phyloP scores from a whole-genome alignment of 257 asterid genomes.

The Fraxinus cuspidata region DNA sequence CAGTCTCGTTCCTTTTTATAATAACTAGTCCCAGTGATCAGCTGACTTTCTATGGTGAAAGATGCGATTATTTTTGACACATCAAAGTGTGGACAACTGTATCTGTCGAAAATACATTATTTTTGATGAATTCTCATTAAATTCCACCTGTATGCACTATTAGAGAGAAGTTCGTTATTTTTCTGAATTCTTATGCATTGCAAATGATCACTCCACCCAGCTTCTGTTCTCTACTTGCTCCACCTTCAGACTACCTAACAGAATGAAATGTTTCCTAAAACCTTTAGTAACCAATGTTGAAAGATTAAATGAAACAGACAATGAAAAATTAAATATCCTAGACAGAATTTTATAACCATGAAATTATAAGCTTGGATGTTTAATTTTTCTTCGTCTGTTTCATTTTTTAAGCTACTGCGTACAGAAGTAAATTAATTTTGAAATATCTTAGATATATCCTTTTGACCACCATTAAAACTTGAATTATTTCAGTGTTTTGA shows the following conservation, averaged over 20 bases:
- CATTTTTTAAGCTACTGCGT: neutral
- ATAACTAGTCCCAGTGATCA: too few species aligned
- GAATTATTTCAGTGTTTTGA: constrained; percentile 36
- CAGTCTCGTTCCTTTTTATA: too few species aligned
- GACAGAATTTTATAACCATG: neutral
- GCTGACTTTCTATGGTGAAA: too few species aligned
- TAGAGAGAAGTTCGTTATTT: too few species aligned
- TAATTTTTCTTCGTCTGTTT: neutral
- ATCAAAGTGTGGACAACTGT: too few species aligned
- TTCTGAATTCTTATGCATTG: too few species aligned
- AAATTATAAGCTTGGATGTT: neutral
- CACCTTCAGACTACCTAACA: neutral
- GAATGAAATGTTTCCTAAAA: neutral
- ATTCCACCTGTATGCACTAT: too few species aligned
- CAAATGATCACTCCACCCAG: too few species aligned
- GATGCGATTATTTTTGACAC: too few species aligned
- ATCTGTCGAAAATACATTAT: too few species aligned
- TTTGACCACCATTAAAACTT: constrained; percentile 14
- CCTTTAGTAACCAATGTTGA: neutral
- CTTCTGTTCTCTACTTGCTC: neutral
- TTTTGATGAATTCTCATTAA: too few species aligned
- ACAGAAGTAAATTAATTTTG: neutral
- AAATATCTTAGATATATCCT: neutral
- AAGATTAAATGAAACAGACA: neutral
- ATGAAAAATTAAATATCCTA: neutral